Base-by-base conservation (phyloP, 2,329 filamentous ascomycete species). In the Penicillium sp. region DNA sequence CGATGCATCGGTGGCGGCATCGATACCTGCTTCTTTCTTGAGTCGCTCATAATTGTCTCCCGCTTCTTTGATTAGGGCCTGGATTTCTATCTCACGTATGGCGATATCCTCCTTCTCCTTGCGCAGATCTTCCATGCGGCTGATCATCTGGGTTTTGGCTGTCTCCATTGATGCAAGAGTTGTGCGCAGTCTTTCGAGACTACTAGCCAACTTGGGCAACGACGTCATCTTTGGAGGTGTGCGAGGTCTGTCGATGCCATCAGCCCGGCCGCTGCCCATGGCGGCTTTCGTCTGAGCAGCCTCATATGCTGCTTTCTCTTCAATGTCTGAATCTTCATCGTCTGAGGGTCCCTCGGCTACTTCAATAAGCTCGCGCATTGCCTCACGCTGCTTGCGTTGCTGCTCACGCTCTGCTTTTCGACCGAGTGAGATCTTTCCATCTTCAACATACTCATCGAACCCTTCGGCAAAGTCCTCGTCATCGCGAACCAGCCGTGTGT, bases 391-490 rank as follows among this genome's bases (percentile, higher is more conserved):
- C 46, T 83, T 84, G 54, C 81, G 82, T 50, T 84, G 75, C 47
- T 83, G 88, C 66, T 92, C 90, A 19, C 85, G 86, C 75, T 95
- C 91, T 0, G 92, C 92, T 60, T 89, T 90, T 61, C 84, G 87
- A 36, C 92, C 91, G 0, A 97, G 81, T 1, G 90, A 85, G 10
- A 97, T 85, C 7, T 86, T 86, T 9, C 90, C 92, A 70, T 96
- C 91, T 41, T 95, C 90, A 9, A 95, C 91, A 68, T 91, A 96
- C 55, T 94, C 89, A 60, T 98, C 94, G 67, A 96, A 98, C 0
- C 92, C 93, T 77, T 98, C 95, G 39, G 90, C 91, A 0, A 97
- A 84, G 69, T 98, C 92, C 72, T 98, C 94, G 67, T 98, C 94
- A 36, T 97, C 92, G 43, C 83, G 85, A 6, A 92, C 84, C 2